Base-by-base conservation (phyloP, 768 basidiomycete genomes). In the Mrakia hoshinonis region DNA sequence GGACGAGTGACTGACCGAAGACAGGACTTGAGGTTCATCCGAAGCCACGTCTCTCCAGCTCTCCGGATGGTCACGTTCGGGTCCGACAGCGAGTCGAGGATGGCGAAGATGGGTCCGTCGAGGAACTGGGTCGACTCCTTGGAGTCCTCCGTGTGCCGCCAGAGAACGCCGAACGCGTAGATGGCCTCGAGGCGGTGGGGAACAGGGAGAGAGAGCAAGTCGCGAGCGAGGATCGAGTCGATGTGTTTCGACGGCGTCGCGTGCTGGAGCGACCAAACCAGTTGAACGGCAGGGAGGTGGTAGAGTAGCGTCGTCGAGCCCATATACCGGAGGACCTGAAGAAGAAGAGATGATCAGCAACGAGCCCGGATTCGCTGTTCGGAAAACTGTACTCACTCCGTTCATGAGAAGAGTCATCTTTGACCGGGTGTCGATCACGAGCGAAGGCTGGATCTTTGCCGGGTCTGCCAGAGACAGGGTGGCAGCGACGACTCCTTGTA, bases 21-120 rank as follows among this genome's bases (percentile, higher is more conserved):
- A 78, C 95, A 95, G 1, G 92, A 94, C 78, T 89, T 90, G 38
- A 97, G 83, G 76, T 87, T 92, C 77, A 91, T 92, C 34, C 94
- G 85, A 89, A 99, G 92, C 96, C 96, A 99, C 0, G 92, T 92
- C 79, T 98, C 95, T 18, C 90, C 91, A 39, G 90, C 83, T 13
- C 92, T 85, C 34, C 89, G 87, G 12, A 89, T 79, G 72, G 81
- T 81, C 10, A 91, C 89, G 74, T 92, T 87, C 39, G 88, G 86
- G 48, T 83, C 87, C 75, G 87, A 88, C 61, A 97, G 80, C 0
- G 87, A 87, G 76, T 95, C 92, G 63, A 98, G 80, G 38, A 95
- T 87, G 54, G 87, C 85, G 84, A 92, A 88, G 85, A 97, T 84
- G 0, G 95, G 95, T 1, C 88, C 83, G 76, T 88, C 88, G 77